Conservation (phyloP, 768 basidiomycete genomes). For the Trichaptum fuscoviolaceum region DNA sequence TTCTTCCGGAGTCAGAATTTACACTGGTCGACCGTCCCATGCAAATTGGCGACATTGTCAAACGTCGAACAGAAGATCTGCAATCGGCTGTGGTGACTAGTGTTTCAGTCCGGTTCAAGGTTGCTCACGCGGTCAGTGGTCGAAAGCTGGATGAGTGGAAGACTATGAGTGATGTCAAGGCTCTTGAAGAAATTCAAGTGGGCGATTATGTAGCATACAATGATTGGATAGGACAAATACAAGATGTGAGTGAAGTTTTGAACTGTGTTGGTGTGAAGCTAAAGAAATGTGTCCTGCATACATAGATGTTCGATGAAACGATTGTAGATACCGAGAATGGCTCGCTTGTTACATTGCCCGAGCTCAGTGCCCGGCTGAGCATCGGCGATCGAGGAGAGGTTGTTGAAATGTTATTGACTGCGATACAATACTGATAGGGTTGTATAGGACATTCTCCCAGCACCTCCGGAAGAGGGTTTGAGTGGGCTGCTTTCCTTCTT, state of each 20-base stretch:
- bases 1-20: conserved; percentile 65
- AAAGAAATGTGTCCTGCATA: neutral
- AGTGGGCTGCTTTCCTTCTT: conserved; percentile 39
- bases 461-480: conserved; percentile 39
- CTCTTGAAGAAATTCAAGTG: conserved; percentile 56
- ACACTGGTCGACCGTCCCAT: conserved; percentile 71
- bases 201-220: conserved; percentile 79
- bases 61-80: conserved; percentile 68
- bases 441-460: conserved; percentile 61
- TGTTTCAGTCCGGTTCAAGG: conserved; percentile 54
- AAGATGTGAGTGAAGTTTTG: neutral
- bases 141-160: conserved; percentile 60
- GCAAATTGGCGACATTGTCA: conserved; percentile 77
- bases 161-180: conserved; percentile 49
- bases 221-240: conserved; percentile 88
- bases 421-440: conserved; percentile 3
- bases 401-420: conserved; percentile 19
- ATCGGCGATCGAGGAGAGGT: conserved; percentile 77
- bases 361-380: conserved; percentile 67
- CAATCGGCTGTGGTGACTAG: conserved; percentile 71
- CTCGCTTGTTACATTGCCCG: conserved; percentile 66
- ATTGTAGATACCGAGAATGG: conserved; percentile 63
- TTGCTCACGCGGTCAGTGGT: conserved; percentile 71
- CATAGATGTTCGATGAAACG: conserved; percentile 79
- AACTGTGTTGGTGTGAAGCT: neutral